These are phyloP conservation scores for Combretum micranthum DNA, from an alignment of 345 rosid species.

Conservation along the genomic window DNA sequence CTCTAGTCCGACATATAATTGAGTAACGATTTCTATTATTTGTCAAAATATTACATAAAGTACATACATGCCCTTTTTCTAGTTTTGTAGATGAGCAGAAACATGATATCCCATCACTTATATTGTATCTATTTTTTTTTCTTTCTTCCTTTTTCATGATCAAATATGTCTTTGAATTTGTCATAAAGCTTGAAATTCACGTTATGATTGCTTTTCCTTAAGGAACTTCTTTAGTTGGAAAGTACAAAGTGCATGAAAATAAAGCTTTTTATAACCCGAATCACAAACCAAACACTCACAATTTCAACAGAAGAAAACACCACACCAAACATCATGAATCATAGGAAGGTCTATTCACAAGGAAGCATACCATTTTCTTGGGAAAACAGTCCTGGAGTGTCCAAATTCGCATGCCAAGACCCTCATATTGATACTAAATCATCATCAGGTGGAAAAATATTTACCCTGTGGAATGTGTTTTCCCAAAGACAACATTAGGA, in stretches of 20 bases:
- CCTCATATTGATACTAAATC: neutral
- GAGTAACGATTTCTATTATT: too few species aligned
- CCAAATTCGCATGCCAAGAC: constrained; percentile 27
- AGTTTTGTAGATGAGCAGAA: too few species aligned
- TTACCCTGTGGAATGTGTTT: neutral
- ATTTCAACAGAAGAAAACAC: too few species aligned
- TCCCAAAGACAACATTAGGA: neutral
- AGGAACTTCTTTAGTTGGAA: constrained; percentile 23
- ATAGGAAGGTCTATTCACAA: constrained; percentile 33
- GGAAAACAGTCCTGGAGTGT: constrained; percentile 61
- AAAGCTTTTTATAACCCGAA: neutral
- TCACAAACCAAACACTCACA: neutral
- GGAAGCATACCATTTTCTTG: constrained; percentile 69
- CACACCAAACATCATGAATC: constrained; percentile 12
- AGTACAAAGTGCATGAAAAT: constrained; percentile 23
- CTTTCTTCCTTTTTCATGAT: constrained; percentile 14
- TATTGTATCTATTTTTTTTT: neutral
- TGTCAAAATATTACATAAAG: too few species aligned
- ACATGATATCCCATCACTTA: too few species aligned
- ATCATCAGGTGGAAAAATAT: neutral
- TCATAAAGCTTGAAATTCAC: constrained; percentile 21
- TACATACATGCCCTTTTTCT: too few species aligned
- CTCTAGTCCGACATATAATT: too few species aligned
- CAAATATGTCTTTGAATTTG: constrained; percentile 16
- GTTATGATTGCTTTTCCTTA: constrained; percentile 25